These are phyloP conservation scores for Dendrocalamus sinicus DNA, from an alignment of 176 grass and related monocot species.

Conservation along the genomic window DNA sequence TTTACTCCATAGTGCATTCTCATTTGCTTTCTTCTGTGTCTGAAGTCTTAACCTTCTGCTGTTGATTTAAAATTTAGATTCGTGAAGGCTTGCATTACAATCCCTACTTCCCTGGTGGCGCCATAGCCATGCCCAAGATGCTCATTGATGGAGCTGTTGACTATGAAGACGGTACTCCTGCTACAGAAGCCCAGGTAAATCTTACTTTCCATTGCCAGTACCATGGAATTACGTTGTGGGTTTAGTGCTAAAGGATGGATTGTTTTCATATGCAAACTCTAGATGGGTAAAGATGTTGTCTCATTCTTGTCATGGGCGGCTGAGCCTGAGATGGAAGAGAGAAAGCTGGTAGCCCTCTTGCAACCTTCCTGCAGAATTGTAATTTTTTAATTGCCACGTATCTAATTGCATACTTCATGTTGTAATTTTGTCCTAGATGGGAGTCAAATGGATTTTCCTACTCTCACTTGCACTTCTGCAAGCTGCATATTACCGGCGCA, in stretches of 20 bases:
- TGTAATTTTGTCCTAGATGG: slow-evolving; percentile 55
- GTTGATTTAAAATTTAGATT: slow-evolving; percentile 63
- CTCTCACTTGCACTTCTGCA: slow-evolving; percentile 94
- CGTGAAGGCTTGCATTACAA: slow-evolving; percentile 97
- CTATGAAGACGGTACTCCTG: slow-evolving; percentile 66
- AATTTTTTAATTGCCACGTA: not conserved
- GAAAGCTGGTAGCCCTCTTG: slow-evolving; percentile 67
- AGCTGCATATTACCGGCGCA: slow-evolving; percentile 95
- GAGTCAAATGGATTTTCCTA: slow-evolving; percentile 98
- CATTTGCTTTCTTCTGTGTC: slow-evolving; percentile 4
- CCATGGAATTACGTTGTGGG: not conserved
- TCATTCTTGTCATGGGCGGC: slow-evolving; percentile 71
- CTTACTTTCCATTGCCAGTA: not conserved
- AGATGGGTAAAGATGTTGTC: slow-evolving; percentile 99
- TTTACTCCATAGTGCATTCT: not conserved
- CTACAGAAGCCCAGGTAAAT: slow-evolving; percentile 75
- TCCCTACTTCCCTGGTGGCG: slow-evolving; percentile 86
- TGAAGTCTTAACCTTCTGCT: too few species aligned
- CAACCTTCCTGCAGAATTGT: not conserved
- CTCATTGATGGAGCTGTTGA: slow-evolving; percentile 76
- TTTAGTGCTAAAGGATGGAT: slow-evolving; percentile 35
- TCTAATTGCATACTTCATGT: slow-evolving; percentile 4
- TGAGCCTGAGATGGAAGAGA: slow-evolving; percentile 90
- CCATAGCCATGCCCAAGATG: slow-evolving; percentile 92
- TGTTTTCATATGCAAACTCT: slow-evolving; percentile 12